Evolutionary conservation across 352 stramenopile species (phyloP).

Genomic region (Paralagenidium karlingii): DNA sequence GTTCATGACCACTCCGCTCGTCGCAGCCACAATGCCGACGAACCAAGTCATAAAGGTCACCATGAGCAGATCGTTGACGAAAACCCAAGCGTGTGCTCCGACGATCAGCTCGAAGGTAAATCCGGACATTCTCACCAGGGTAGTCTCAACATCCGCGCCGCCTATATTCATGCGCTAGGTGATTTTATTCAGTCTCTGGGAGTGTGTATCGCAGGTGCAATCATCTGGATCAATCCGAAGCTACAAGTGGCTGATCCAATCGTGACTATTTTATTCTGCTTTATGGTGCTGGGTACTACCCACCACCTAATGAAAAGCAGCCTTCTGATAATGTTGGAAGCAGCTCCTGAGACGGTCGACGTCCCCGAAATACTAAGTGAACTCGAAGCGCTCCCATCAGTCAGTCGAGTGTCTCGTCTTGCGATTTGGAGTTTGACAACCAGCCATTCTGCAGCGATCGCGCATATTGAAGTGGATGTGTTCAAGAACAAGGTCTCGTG

Average conservation of each 20-base stretch:
- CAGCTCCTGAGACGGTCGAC: no score
- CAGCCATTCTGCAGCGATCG: no score
- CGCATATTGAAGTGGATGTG: no score
- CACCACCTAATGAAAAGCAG: constrained; percentile 84
- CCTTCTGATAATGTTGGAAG: constrained; percentile 92
- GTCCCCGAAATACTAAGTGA: constrained; percentile 1
- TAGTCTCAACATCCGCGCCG: constrained; percentile 87
- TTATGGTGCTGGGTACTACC: constrained; percentile 91
- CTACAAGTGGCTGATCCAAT: constrained; percentile 96
- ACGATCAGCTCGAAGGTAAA: constrained; percentile 6
- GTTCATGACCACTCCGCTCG: constrained; percentile 7
- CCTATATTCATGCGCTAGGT: constrained; percentile 95
- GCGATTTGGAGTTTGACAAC: no score
- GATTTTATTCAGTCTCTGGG: constrained; percentile 95
- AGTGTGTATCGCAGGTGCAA: constrained; percentile 89
- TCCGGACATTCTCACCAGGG: background rate
- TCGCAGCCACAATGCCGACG: constrained; percentile 9
- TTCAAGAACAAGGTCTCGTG: no score
- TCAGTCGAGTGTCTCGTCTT: background rate
- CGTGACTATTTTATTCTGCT: constrained; percentile 93
- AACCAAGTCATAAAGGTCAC: background rate
- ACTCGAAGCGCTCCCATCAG: background rate
- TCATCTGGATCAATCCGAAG: constrained; percentile 95
- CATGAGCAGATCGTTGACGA: constrained; percentile 2
- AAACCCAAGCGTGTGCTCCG: no score